A percentile compares a stretch with the other conserved stretches of the same genome.
Conservation (phyloP, 225 moss, liverwort and hornwort species). For the Asterella californica region DNA sequence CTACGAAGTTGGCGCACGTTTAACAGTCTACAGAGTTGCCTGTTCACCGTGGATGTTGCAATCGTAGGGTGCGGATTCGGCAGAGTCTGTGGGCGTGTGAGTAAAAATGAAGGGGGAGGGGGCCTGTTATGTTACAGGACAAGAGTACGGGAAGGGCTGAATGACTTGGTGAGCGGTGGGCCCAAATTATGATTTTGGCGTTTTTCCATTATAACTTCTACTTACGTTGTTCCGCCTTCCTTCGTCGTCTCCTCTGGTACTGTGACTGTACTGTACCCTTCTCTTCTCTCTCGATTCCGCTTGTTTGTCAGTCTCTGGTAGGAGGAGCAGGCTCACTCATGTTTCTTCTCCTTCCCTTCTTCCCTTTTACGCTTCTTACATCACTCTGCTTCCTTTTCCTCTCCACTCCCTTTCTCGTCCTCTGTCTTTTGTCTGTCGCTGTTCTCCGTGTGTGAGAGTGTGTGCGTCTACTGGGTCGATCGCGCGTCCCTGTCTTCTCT, state of each 20-base stretch:
- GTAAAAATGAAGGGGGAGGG: background rate
- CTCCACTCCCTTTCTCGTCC: background rate
- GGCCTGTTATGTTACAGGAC: background rate
- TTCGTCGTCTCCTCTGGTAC: background rate
- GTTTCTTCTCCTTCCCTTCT: background rate
- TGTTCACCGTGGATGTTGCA: slow-evolving; percentile 10
- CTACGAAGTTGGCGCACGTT: slow-evolving; percentile 10
- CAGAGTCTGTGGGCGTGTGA: background rate
- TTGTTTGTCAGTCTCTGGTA: slow-evolving; percentile 2
- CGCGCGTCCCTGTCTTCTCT: background rate
- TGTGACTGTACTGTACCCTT: background rate
- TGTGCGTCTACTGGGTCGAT: background rate
- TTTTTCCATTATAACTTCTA: background rate
- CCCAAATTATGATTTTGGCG: background rate
- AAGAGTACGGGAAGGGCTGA: slow-evolving; percentile 9
- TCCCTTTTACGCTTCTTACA: background rate
- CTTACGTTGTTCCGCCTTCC: background rate
- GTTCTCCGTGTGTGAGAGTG: background rate
- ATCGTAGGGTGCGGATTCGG: slow-evolving; percentile 6
- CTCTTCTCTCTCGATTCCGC: background rate
- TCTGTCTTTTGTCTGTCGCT: background rate
- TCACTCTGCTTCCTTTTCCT: background rate
- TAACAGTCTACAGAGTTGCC: slow-evolving; percentile 3
- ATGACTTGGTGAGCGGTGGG: background rate
- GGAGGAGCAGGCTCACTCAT: background rate